Evolutionary conservation across 2,329 filamentous ascomycete genomes (phyloP), one percentile per base, ranked within the genome.

Genomic region (Penicillium sp.): DNA sequence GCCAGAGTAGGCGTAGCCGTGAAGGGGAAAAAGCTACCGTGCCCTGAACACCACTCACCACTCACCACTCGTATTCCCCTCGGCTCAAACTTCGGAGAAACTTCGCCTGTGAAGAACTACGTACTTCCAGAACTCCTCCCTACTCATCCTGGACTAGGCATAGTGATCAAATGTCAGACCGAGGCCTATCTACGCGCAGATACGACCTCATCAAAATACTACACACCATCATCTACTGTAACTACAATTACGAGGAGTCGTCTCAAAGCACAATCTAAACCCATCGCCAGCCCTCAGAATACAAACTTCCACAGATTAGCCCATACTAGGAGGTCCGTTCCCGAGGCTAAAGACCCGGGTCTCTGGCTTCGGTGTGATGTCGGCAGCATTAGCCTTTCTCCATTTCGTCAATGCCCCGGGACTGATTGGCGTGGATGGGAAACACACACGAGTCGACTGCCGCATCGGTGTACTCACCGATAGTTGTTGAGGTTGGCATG

Each of bases 331-430:
- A 54, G 52, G 52, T 40, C 52, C 42, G 52, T 50, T 50, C 52
- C 51, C 40, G 32, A 38, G 24, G 39, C 52, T 50, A 54, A 29
- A n/a, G 40, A 54, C 40, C 52, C 47, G 27, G 21, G 14, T 44
- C 52, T 54, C 47, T 54, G 52, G 52, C 40, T 54, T 50, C 47
- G 52, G 52, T 50, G 52, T 54, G 52, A 45, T 54, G 52, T 43
- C 43, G 52, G 47, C 44, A 54, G 52, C 52, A 54, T 40, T 54
- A 54, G 52, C 49, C 46, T 34, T 45, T 45, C 5, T 39, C 42
- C 27, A 14, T 45, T 40, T 45, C 18, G 47, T 54, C 52, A 45
- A 45, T 50, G 40, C 52, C 21, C 34, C 8, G 27, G 46, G 47
- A 13, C 18, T 50, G 47, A 54, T 54, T 54, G 52, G 52, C 10